Conservation (phyloP, 2,329 filamentous ascomycete species). For the Verticillium tricorpus region DNA sequence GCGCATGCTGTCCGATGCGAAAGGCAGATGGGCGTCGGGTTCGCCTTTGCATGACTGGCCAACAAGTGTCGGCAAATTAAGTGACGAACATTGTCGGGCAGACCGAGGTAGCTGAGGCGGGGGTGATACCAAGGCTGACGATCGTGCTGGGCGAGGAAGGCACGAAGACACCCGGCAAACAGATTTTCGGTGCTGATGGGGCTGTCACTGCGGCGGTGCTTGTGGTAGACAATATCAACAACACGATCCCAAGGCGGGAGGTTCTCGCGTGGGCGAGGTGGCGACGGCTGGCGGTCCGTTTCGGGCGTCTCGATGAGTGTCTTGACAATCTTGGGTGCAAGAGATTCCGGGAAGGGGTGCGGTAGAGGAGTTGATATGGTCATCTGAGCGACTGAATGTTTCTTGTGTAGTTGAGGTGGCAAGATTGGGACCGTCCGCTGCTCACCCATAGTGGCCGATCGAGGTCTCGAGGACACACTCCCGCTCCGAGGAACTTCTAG, state of each 20-base stretch:
- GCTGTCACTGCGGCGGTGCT: conserved; percentile 4
- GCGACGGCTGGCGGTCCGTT: conserved; percentile 24
- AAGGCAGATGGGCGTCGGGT: conserved; percentile 21
- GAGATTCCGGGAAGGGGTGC: conserved; percentile 22
- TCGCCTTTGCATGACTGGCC: not conserved
- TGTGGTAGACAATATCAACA: conserved; percentile 30
- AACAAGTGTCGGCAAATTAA: conserved; percentile 19
- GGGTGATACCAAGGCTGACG: conserved; percentile 2
- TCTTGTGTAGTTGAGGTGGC: conserved; percentile 31
- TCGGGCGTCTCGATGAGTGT: conserved; percentile 5
- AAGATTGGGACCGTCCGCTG: not conserved
- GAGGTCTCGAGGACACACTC: not conserved
- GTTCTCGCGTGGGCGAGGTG: conserved; percentile 5
- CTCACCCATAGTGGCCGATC: not conserved
- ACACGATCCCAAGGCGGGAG: conserved; percentile 29
- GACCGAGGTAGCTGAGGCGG: conserved; percentile 14
- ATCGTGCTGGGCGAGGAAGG: conserved; percentile 16
- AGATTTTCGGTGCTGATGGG: not conserved
- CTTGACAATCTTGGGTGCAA: conserved; percentile 6
- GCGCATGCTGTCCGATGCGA: conserved; percentile 20
- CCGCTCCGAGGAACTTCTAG: not conserved
- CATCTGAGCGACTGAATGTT: conserved; percentile 29
- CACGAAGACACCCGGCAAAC: conserved; percentile 15
- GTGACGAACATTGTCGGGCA: conserved; percentile 21
- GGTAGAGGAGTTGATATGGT: conserved; percentile 28